Base-by-base conservation (phyloP, 2,329 filamentous ascomycete genomes). In the Hypoxylon sp. region DNA sequence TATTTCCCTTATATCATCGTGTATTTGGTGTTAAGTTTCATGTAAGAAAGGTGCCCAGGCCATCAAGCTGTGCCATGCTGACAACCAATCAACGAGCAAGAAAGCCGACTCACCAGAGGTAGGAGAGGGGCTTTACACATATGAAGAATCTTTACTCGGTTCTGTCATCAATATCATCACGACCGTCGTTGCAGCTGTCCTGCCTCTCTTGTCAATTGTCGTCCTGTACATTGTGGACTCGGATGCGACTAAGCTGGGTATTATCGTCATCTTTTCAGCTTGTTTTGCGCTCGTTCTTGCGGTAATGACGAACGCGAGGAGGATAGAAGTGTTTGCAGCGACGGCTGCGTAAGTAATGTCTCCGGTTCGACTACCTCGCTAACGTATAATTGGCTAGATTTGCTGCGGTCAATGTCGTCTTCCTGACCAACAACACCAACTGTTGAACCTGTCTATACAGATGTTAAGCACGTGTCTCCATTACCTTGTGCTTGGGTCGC, bases 291-390 rank as follows among this genome's bases (percentile, higher is more conserved):
- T 70, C 23, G 61, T 60, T 7, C 52, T 72, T 21, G 52, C 46
- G 6, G 23, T 72, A 7, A 65, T 70, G 62, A 73, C 71, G 14
- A 73, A 53, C 23, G 64, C 71, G 6, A 52, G 67, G 14, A 55
- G 57, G 21, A 58, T 69, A 23, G 67, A 73, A 43, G 55, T 73
- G 2, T 72, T 72, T 46, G 67, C 58, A 14, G 71, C 63, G 2
- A 71, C 59, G 23, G 67, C 73, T 11, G 66, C 68, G 59, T 68
- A 74, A 68, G 69, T 76, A 19, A 19, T 51, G 2, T 19, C 11
- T 30, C 21, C 28, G 6, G 43, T 43, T 36, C 6, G 25, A 23
- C 5, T 17, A 21, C 19, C 1, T 38, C 32, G 38, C 53, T 48
- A 46, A 53, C 14, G 19, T 34, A 19, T 36, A 3, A 3, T 0